Evolutionary conservation across 2,329 filamentous ascomycete genomes (phyloP), one percentile per base, ranked within the genome.

Genomic region (Monosporascus sp.): DNA sequence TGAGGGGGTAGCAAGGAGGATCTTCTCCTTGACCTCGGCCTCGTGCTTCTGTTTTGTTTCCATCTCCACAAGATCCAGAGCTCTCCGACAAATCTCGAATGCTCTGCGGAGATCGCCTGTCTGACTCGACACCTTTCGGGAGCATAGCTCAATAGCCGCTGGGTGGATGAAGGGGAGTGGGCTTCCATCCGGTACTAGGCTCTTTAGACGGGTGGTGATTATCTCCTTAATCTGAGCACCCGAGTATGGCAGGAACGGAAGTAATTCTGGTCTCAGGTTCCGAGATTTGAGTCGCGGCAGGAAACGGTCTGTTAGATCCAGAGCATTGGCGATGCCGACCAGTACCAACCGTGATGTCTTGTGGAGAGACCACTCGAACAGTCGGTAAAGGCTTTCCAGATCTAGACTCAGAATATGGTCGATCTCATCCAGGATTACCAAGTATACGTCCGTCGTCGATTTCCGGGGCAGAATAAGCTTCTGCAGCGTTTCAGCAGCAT

Each of bases 321-420:
- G 78, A 4, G 94, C 94, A 65, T 99, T 99, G 62, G 94, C 94
- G 65, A 99, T 96, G 48, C 94, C 94, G 49, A 99, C 82, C 18
- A 99, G 77, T 37, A 94, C 77, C 5, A 99, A 84, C 20, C 83
- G 84, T 0, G 94, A 97, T 1, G 83, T 82, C 58, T 85, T 85
- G 57, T 90, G 84, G 64, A 99, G 76, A 1, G 94, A 95, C 92
- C 93, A 97, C 68, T 97, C 92, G 62, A 99, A 97, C n/a, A 99
- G 78, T 57, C 85, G 88, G 72, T 97, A 97, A 15, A 99, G 77
- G 51, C 94, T 87, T 61, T 95, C 91, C 54, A 94, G 76, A 61
- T 97, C 93, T 58, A 96, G 78, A 1, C 89, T 93, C 41, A 99
- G 78, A 49, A 99, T 85, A 65, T 96, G 89, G 65, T 99, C 94